phyloP scores from a whole-genome alignment of 2,329 filamentous ascomycete species.

The Penicillium sclerotiorum region DNA sequence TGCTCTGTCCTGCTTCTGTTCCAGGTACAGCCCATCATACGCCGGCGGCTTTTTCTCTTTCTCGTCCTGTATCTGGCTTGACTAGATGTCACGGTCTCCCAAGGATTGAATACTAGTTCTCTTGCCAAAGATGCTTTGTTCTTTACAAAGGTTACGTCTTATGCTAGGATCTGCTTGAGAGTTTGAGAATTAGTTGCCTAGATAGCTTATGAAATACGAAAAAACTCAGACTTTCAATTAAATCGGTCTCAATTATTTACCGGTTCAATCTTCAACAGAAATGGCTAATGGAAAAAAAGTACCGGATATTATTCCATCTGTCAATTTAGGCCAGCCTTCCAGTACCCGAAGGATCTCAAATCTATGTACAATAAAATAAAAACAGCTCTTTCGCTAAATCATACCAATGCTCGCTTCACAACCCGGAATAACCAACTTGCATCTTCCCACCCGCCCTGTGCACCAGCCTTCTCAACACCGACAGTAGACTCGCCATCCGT shows the following conservation, averaged over 20 bases:
- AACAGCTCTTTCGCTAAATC: constrained; percentile 8
- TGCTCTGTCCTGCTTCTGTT: not conserved
- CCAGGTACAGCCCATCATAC: constrained; percentile 2
- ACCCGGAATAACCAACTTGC: constrained; percentile 61
- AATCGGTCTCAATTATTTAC: too few species aligned
- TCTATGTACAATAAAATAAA: constrained; percentile 5
- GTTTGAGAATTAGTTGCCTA: not conserved
- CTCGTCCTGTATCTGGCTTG: not conserved
- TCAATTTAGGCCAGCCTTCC: not conserved
- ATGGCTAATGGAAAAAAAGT: too few species aligned
- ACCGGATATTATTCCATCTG: too few species aligned
- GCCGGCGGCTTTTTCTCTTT: constrained; percentile 1
- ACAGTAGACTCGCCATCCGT: constrained; percentile 32
- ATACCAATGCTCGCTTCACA: constrained; percentile 44
- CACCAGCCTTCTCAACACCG: constrained; percentile 38
- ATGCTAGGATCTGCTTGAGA: too few species aligned
- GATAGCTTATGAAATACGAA: constrained; percentile 5
- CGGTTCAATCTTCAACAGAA: too few species aligned
- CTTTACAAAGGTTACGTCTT: too few species aligned
- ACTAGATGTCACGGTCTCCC: too few species aligned
- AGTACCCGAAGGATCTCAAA: too few species aligned
- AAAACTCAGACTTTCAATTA: not conserved
- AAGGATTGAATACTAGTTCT: too few species aligned
- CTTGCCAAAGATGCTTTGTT: not conserved
- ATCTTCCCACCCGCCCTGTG: constrained; percentile 59